Evolutionary conservation across 176 grass and related monocot species (phyloP), one percentile per base, ranked within the genome.

Genomic region (Thalia dealbata): DNA sequence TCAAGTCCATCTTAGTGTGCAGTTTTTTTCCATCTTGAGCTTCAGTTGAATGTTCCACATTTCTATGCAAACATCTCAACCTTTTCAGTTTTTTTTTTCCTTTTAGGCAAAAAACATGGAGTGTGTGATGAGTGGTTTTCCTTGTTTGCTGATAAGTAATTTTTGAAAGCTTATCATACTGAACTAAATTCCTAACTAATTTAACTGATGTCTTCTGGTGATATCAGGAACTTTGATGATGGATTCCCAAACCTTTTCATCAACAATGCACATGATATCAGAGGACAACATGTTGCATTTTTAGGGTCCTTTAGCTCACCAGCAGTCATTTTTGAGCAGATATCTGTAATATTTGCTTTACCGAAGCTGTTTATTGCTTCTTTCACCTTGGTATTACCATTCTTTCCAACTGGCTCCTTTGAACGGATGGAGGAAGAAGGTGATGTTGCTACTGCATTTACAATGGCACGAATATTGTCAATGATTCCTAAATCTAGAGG

Each of bases 381-480:
- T 25, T 96, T 96, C 72, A 96, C 89, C 41, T 76, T 96, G 42
- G 86, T 96, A 62, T 82, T 97, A 38, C 93, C 93, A 23, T 97
- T 97, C 80, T 97, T 92, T 68, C 93, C 89, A 13, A 97, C 93
- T 16, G 93, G 93, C 25, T 92, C 93, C 62, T 97, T 86, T 15
- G 93, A 97, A 73, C 82, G 89, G 24, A 87, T 97, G 89, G 93
- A 96, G 78, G 93, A 92, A 60, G 93, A 90, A 86, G 93, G 93
- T 23, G 93, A 97, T 29, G 81, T 97, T 50, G 89, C 89, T 58
- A 97, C 93, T 10, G 89, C 93, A 61, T 97, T 97, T 78, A 92
- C 93, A 23, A 82, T 97, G 50, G 93, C 89, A n/a, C 82, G 89
- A 71, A 92, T 90, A 81, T 88, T 97, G 78, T 92, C 89, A 14